Conservation (phyloP, 352 stramenopile genomes). For the Thalassiosira delicatula region DNA sequence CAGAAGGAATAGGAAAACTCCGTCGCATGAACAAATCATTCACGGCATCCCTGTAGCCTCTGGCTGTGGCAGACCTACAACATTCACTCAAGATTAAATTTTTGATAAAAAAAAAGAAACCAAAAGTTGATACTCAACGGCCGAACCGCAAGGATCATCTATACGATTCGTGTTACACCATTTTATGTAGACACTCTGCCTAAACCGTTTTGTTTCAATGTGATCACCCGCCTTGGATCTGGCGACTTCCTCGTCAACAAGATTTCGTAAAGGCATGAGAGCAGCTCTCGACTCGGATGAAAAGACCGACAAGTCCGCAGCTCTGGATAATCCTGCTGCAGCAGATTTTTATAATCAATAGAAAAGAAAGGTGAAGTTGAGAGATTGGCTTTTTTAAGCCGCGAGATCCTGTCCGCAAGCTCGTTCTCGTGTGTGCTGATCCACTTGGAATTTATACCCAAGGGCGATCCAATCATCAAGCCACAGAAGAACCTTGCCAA, state of each 20-base stretch:
- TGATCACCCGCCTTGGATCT: constrained; percentile 18
- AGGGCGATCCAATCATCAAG: constrained; percentile 16
- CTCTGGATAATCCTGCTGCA: constrained; percentile 16
- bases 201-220: constrained; percentile 31
- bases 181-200: constrained; percentile 31
- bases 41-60: constrained; percentile 5
- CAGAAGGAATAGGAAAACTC: background rate
- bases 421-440: constrained; percentile 21
- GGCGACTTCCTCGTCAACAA: constrained; percentile 27
- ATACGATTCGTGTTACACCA: constrained; percentile 3
- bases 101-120: no score
- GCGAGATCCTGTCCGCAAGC: constrained; percentile 43
- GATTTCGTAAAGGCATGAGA: constrained; percentile 24
- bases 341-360: constrained; percentile 12
- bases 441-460: constrained; percentile 40
- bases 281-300: background rate
- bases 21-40: constrained; percentile 19
- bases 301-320: background rate
- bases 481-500: constrained; percentile 26
- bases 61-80: constrained; percentile 14
- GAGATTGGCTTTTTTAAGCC: constrained; percentile 1
- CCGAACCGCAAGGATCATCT: constrained; percentile 13
- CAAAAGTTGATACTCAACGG: no score
- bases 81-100: no score
- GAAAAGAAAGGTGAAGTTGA: background rate